Conservation (phyloP, 2,329 filamentous ascomycete genomes). For the Xylaria sp. region DNA sequence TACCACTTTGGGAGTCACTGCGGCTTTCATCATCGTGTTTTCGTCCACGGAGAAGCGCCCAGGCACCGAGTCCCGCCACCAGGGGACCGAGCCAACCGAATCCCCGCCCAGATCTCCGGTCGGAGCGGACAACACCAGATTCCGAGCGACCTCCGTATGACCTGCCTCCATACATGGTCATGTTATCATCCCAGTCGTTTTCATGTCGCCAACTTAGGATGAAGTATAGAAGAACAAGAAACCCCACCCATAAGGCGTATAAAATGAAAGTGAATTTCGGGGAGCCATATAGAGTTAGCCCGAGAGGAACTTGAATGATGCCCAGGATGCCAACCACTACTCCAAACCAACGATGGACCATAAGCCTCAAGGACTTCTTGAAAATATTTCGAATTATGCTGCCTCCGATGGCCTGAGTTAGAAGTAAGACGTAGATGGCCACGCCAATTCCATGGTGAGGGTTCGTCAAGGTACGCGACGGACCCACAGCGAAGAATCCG, state of each 20-base stretch:
- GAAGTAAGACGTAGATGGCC: slow-evolving; percentile 78
- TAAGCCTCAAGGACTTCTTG: slow-evolving; percentile 61
- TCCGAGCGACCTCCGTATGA: slow-evolving; percentile 66
- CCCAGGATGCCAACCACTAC: slow-evolving; percentile 82
- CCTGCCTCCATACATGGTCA: slow-evolving; percentile 34
- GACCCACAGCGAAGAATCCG: slow-evolving; percentile 82
- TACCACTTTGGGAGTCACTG: slow-evolving; percentile 50
- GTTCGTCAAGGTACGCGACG: slow-evolving; percentile 76
- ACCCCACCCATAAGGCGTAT: slow-evolving; percentile 80
- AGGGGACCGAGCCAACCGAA: slow-evolving; percentile 65
- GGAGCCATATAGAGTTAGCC: slow-evolving; percentile 91
- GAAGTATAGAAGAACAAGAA: slow-evolving; percentile 81
- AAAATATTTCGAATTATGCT: slow-evolving; percentile 68
- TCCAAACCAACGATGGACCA: slow-evolving; percentile 91
- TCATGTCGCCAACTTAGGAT: slow-evolving; percentile 77
- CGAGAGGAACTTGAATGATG: slow-evolving; percentile 87
- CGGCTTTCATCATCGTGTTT: slow-evolving; percentile 54
- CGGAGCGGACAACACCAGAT: slow-evolving; percentile 43
- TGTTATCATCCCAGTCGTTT: slow-evolving; percentile 63
- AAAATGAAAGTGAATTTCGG: slow-evolving; percentile 87
- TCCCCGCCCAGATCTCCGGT: slow-evolving; percentile 54
- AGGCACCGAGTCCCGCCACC: slow-evolving; percentile 62
- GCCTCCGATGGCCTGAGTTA: slow-evolving; percentile 77
- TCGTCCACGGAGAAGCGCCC: slow-evolving; percentile 59
- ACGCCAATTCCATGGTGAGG: slow-evolving; percentile 88